Base-by-base conservation (phyloP, 257 asterid genomes). In the Solanum tacnaense region DNA sequence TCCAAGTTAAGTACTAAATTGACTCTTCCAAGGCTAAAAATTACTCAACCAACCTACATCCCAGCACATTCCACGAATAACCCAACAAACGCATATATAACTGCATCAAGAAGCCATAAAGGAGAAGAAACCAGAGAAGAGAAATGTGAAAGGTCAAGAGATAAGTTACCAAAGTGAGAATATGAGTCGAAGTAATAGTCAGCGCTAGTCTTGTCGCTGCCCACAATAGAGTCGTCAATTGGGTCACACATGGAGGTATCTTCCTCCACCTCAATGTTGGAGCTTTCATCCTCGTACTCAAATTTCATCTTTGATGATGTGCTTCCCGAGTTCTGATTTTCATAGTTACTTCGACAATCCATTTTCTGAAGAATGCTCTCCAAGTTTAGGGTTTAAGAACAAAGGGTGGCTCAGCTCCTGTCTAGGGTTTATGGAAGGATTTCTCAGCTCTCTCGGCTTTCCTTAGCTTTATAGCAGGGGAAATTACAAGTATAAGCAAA, bases 171-270 rank as follows among this genome's bases (percentile, higher is more conserved):
- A 67, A 97, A 97, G 87, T 97, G 99, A 13, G 98, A 96, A 90
- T 97, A 97, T 36, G 99, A 97, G 88, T 97, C 98, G 89, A 97
- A 96, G 93, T 94, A 97, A 91, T 96, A 96, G 88, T 97, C 98
- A 36, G 96, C 96, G 90, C 98, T 96, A 89, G 99, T 97, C 91
- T 95, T 96, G 83, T 95, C 93, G 86, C 90, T 94, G 44, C 92
- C 93, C 31, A 86, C 89, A 20, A 71, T 71, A 70, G 76, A 70
- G 21, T 68, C 74, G 21, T 27, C 74, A 68, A 16, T 68, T 27
- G 36, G 36, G 39, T 94, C 96, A 88, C 92, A 91, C 95, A 95
- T 94, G 92, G 93, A 67, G 56, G 93, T 86, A 90, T 95, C 99
- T 75, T 91, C 95, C 88, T 93, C 98, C 3, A 93, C 88, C 88